Evolutionary conservation across 495 filamentous ascomycete species (phyloP), one percentile per base, ranked within the genome.

Genomic region (Trichocladium uniseriatum): DNA sequence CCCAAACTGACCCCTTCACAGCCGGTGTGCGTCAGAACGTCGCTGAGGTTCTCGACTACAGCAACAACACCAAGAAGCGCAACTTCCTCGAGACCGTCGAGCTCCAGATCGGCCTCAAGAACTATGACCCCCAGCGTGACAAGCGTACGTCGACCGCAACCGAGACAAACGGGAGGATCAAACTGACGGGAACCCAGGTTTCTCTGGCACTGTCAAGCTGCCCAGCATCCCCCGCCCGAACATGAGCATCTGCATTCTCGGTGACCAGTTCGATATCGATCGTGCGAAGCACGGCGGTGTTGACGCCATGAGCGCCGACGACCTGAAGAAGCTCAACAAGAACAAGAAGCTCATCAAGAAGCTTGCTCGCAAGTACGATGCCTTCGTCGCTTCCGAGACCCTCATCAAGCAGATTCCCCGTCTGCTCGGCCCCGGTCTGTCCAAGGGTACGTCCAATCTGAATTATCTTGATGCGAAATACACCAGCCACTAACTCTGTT

Each of bases 341-440:
- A 98, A 98, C 86, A 98, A 98, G 84, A 98, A 98, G 83, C 82
- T 98, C 61, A 96, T 98, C 84, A 98, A 98, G 86, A 98, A 97
- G 83, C 87, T 98, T 53, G 94, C 92, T 56, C 88, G 89, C 79
- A 97, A 97, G 79, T 97, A 98, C 82, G 94, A 98, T 76, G 91
- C 90, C 58, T 98, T 98, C 77, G 73, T 98, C 66, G 84, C 92
- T 66, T 96, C 90, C 67, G 92, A 98, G 64, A 73, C 83, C 66
- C 74, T 98, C 58, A 94, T 98, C 82, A 95, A 94, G 80, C 94
- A 97, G 81, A 97, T 98, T 64, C 92, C 92, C 56, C 92, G 92
- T 94, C 89, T 98, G 63, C 74, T 98, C 60, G 92, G 92, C 66
- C 92, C 91, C 57, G 91, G 91, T 87, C 84, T 96, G 27, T 97